Percentiles rank a stretch among this genome's conserved stretches.
These are phyloP conservation scores for Globisporangium yorkense DNA, from an alignment of 352 stramenopile species.

Conservation along the genomic window DNA sequence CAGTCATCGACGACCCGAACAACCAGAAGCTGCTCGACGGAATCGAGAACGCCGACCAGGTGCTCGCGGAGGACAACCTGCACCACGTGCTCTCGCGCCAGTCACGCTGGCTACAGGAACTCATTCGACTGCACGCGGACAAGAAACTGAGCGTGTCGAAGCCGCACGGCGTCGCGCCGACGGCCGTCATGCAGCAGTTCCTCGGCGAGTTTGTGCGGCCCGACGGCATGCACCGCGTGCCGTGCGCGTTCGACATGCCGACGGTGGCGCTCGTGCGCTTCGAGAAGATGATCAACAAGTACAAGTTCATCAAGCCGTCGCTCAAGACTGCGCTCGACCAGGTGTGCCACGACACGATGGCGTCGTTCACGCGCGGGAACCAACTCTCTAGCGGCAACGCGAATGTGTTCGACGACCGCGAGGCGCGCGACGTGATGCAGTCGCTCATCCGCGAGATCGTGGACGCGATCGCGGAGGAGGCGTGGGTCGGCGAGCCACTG, in stretches of 20 bases:
- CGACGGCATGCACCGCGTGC: slow-evolving; percentile 17
- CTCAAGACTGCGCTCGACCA: slow-evolving; percentile 63
- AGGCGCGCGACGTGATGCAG: slow-evolving; percentile 58
- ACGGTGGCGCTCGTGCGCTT: slow-evolving; percentile 47
- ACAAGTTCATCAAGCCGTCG: slow-evolving; percentile 48
- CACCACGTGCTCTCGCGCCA: slow-evolving; percentile 57
- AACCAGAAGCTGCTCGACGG: slow-evolving; percentile 47
- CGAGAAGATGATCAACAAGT: slow-evolving; percentile 59
- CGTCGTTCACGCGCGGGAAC: slow-evolving; percentile 29
- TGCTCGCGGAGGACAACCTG: slow-evolving; percentile 55
- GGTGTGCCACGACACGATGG: slow-evolving; percentile 61
- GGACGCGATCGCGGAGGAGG: slow-evolving; percentile 38
- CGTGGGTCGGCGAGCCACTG: slow-evolving; percentile 20
- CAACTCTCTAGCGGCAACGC: slow-evolving; percentile 13
- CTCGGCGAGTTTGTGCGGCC: slow-evolving; percentile 24
- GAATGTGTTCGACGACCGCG: slow-evolving; percentile 40
- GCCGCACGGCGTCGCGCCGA: slow-evolving; percentile 9
- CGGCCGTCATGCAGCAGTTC: slow-evolving; percentile 27
- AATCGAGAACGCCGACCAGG: slow-evolving; percentile 36
- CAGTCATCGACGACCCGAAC: slow-evolving; percentile 12
- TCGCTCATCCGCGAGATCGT: slow-evolving; percentile 64
- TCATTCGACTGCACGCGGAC: slow-evolving; percentile 41
- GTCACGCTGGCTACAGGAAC: slow-evolving; percentile 42
- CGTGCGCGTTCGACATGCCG: slow-evolving; percentile 34
- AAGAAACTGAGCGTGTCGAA: slow-evolving; percentile 21